Base-by-base conservation (phyloP, 495 filamentous ascomycete genomes). In the Endocarpon pusillum region DNA sequence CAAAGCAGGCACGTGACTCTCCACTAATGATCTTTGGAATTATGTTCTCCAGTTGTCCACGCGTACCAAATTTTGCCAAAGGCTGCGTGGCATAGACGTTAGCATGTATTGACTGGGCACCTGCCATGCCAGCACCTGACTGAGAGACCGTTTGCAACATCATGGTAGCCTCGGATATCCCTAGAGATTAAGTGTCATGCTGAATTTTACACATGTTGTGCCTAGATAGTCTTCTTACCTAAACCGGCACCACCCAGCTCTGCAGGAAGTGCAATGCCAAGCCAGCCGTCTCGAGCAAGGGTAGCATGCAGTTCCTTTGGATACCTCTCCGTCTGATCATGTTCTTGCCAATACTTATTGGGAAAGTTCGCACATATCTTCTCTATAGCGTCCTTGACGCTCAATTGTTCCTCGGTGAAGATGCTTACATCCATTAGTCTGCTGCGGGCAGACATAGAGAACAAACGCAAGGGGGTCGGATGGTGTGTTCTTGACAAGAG, bases 91-190 rank as follows among this genome's bases (percentile, higher is more conserved):
- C 79, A 50, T 84, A 82, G 11, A 85, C 76, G 29, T 73, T 78
- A 26, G 78, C 78, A 49, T 84, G 78, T 30, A 83, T 75, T 8
- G 71, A 61, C 40, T 85, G 78, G 0, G 81, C 78, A 3, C 80
- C 80, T 4, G 78, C 78, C 54, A 84, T 78, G 3, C 79, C 77
- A 20, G 78, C 80, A 4, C 79, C 78, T 19, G 69, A 71, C 55
- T 82, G 78, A 14, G 76, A 65, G 37, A 85, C 81, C 14, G 78
- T 80, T 41, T 86, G 80, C 59, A 86, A 66, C 76, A 86, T 81
- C 69, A 83, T 79, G 1, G 78, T 81, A 4, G 81, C 80, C 47
- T 85, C 80, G 12, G 74, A 76, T 32, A 86, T 81, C 3, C 59
- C 59, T 62, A 23, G 3, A 6, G 5, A 14, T 7, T 69, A 42